Evolutionary conservation across 2,329 filamentous ascomycete species (phyloP).

Genomic region (Claviceps fusiformis): DNA sequence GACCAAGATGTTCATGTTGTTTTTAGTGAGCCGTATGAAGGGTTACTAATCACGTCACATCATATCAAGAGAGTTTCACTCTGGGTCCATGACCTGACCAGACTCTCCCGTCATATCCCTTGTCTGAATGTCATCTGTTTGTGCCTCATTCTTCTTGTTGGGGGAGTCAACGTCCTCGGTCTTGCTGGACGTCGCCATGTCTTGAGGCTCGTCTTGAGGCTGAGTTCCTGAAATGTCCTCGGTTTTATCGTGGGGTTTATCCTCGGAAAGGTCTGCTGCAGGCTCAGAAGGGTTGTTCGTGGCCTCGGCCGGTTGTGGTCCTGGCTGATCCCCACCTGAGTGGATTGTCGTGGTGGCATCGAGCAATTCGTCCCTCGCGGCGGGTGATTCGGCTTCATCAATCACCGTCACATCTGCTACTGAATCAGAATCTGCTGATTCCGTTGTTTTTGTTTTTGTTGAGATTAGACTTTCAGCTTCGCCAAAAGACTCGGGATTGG

Average conservation of each 20-base stretch:
- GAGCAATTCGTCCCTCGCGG: neutral
- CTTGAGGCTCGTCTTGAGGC: constrained; percentile 1
- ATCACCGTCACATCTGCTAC: constrained; percentile 4
- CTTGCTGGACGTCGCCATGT: neutral
- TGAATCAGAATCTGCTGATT: neutral
- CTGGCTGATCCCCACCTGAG: neutral
- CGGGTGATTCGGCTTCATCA: constrained; percentile 1
- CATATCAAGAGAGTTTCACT: neutral
- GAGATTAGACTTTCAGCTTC: neutral
- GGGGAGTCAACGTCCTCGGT: neutral
- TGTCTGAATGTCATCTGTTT: neutral
- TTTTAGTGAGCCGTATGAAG: neutral
- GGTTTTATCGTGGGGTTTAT: neutral
- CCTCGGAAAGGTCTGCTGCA: neutral
- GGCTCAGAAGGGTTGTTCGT: neutral
- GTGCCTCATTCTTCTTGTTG: neutral
- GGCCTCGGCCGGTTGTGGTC: neutral
- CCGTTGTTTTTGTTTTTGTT: neutral
- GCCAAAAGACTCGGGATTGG: neutral
- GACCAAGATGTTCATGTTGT: neutral
- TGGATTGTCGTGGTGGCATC: neutral
- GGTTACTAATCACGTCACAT: neutral
- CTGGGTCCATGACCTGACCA: constrained; percentile 3
- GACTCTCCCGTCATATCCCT: constrained; percentile 4
- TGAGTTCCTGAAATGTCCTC: neutral